Evolutionary conservation across 192 early-diverging fungal species (phyloP), one percentile per base, ranked within the genome.

Genomic region (Podila verticillata): DNA sequence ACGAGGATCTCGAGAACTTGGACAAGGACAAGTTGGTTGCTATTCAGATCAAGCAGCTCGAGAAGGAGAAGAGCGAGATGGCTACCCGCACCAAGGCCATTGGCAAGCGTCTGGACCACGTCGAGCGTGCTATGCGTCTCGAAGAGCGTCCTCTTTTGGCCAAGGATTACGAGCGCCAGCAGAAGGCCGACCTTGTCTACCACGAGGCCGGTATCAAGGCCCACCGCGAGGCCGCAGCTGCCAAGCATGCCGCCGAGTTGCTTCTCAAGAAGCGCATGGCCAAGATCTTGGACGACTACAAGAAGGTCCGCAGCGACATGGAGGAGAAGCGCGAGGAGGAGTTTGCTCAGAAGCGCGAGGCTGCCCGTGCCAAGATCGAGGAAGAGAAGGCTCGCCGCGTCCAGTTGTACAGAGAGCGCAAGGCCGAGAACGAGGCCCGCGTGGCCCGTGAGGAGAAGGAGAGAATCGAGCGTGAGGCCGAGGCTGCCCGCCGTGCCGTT

Each of bases 61-160:
- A 99, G 84, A 94, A 96, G 82, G 96, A 97, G 81, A 92, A 93
- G 85, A 85, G 86, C 34, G 96, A 96, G 74, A 85, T 94, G 74
- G 88, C 90, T 71, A 84, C 87, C 61, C 93, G 95, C 72, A 86
- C 95, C 69, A 92, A 91, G 84, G 59, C 85, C 20, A 85, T 93
- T 66, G 85, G 85, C 62, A 96, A 96, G 83, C 89, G 91, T 68
- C 66, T 93, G 31, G 98, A 99, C 84, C 95, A 97, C 79, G 87
- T 91, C 20, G 96, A 97, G 85, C 95, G 98, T 78, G 98, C 97
- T 19, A 93, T 86, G 87, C 94, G 97, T 70, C 89, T 92, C 80
- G 90, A 91, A 65, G 98, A 99, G 87, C 92, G 93, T 73, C 93
- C 97, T 54, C 85, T 98, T 32, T 89, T 98, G 51, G 91, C 90